A percentile compares a stretch with the other conserved stretches of the same genome.
These are phyloP conservation scores for Lentinula edodes DNA, from an alignment of 768 basidiomycete genomes.

Conservation along the genomic window DNA sequence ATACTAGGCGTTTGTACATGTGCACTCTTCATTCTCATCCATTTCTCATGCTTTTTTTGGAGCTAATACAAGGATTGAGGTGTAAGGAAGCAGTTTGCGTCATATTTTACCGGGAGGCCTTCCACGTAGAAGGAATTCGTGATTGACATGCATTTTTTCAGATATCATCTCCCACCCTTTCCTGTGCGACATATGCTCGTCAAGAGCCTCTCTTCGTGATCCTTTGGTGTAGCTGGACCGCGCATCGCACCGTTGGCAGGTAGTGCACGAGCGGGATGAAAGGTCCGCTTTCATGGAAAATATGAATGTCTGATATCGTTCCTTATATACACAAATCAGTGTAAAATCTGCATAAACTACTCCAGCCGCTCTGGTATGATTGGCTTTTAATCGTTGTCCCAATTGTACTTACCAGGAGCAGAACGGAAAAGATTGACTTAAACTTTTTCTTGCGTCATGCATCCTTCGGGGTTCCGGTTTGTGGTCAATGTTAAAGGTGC, in stretches of 20 bases:
- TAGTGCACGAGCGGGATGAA: no score
- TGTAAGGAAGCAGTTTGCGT: no score
- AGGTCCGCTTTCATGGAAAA: no score
- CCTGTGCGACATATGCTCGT: not conserved
- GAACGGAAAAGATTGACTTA: not conserved
- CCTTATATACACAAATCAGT: not conserved
- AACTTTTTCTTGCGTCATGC: not conserved
- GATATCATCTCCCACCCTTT: not conserved
- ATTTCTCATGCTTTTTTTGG: no score
- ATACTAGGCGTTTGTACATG: no score
- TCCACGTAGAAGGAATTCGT: not conserved
- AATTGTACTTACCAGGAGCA: not conserved
- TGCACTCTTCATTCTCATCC: no score
- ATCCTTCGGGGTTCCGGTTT: not conserved
- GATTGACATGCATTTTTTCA: not conserved
- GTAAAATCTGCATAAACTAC: not conserved
- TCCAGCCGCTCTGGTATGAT: not conserved
- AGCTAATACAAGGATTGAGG: no score
- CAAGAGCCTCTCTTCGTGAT: no score
- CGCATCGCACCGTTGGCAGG: no score
- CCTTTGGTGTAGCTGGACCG: no score
- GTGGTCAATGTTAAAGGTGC: not conserved
- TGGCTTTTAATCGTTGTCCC: not conserved
- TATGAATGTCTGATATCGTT: no score
- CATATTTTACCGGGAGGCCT: no score